A percentile compares a stretch with the other conserved stretches of the same genome.
Evolutionary conservation across 1,139 yeast genomes (phyloP).

Genomic region (Pichiaceae sp.): DNA sequence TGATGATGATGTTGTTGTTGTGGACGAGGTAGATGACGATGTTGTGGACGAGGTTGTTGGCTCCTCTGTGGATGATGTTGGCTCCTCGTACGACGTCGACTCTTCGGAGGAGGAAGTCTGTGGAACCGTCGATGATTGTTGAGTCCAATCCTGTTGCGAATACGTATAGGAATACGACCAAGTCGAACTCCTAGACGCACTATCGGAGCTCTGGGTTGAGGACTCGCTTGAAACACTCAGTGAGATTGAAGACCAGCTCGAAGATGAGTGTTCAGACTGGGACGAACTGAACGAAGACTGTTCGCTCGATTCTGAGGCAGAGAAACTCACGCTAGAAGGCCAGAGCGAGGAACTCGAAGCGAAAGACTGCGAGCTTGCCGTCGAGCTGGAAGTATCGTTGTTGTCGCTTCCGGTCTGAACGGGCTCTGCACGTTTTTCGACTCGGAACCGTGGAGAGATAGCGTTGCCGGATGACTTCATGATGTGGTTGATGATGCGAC

Average conservation of each 20-base stretch:
- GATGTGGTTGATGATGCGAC: slow-evolving; percentile 7
- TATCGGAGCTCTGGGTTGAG: slow-evolving; percentile 2
- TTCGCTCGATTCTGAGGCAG: too few relatives aligned
- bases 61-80: slow-evolving; percentile 3
- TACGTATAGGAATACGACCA: not conserved
- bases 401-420: slow-evolving; percentile 4
- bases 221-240: not conserved
- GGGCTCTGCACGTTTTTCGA: slow-evolving; percentile 16
- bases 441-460: slow-evolving; percentile 18
- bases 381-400: not conserved
- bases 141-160: not conserved
- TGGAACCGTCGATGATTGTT: not conserved
- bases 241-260: not conserved
- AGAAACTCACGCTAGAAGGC: too few relatives aligned
- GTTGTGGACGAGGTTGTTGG: slow-evolving; percentile 2
- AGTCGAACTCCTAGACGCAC: slow-evolving; percentile 3
- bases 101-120: not conserved
- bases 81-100: not conserved
- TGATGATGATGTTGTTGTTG: slow-evolving; percentile 1
- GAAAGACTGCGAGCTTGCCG: not conserved
- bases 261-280: not conserved
- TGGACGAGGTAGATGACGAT: not conserved
- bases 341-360: not conserved
- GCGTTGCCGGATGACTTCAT: slow-evolving; percentile 17
- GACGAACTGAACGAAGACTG: not conserved